Evolutionary conservation across 2,329 filamentous ascomycete species (phyloP).

Genomic region (Diaporthe helianthi): DNA sequence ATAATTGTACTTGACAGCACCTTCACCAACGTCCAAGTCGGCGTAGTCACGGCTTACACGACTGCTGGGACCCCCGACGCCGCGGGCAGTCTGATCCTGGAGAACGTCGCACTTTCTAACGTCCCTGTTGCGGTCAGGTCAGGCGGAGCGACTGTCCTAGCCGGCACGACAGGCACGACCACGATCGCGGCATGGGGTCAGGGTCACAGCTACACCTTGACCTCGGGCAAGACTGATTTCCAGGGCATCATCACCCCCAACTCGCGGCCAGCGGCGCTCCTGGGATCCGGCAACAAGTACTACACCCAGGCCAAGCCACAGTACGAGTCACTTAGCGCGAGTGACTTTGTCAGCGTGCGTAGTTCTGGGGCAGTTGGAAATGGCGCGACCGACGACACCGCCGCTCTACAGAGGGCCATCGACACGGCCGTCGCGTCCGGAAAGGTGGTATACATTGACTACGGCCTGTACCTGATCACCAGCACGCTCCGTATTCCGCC

Average conservation of each 20-base stretch:
- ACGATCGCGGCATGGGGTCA: constrained; percentile 70
- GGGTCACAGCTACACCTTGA: constrained; percentile 66
- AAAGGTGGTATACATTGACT: constrained; percentile 63
- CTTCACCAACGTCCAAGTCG: constrained; percentile 67
- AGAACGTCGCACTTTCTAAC: constrained; percentile 51
- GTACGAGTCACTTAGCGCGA: constrained; percentile 64
- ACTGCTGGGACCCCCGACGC: constrained; percentile 47
- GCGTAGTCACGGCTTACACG: constrained; percentile 69
- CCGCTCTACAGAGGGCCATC: constrained; percentile 64
- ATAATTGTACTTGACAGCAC: constrained; percentile 74
- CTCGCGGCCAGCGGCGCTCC: constrained; percentile 59
- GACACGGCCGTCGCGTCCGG: constrained; percentile 54
- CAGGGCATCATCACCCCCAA: constrained; percentile 56
- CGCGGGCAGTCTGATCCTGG: constrained; percentile 65
- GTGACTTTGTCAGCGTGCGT: constrained; percentile 62
- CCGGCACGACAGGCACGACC: constrained; percentile 57
- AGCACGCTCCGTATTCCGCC: constrained; percentile 54
- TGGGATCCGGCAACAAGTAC: constrained; percentile 54
- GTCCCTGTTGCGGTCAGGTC: constrained; percentile 50
- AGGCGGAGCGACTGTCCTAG: constrained; percentile 56
- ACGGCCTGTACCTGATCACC: constrained; percentile 61
- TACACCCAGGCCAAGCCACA: constrained; percentile 75
- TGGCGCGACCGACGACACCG: constrained; percentile 65
- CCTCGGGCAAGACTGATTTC: constrained; percentile 48
- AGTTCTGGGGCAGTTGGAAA: constrained; percentile 51